phyloP scores from a whole-genome alignment of 441 rosid genomes.

The Pelargonium cotyledonis region DNA sequence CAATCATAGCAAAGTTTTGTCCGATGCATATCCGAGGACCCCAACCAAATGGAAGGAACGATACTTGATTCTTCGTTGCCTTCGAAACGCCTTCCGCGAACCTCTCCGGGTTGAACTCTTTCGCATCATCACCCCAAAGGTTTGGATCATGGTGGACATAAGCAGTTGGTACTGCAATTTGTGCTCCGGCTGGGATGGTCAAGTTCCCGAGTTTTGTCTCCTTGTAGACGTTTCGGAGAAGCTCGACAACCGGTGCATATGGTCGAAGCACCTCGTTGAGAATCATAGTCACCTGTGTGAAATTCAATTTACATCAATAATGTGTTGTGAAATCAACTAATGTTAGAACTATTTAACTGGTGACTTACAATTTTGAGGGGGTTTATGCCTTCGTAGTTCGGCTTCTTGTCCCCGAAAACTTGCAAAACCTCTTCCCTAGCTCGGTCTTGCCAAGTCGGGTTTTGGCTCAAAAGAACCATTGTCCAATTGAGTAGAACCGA shows the following conservation, averaged over 20 bases:
- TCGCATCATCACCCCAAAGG: conserved; percentile 40
- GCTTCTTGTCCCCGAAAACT: conserved; percentile 24
- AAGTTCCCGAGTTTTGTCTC: conserved; percentile 33
- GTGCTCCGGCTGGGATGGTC: conserved; percentile 27
- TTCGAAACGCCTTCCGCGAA: conserved; percentile 42
- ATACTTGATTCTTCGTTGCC: conserved; percentile 34
- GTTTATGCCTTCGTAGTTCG: conserved; percentile 17
- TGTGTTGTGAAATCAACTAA: too few relatives aligned
- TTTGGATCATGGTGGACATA: conserved; percentile 36
- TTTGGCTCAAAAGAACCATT: conserved; percentile 28
- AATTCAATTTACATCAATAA: too few relatives aligned
- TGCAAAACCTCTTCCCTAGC: conserved; percentile 41
- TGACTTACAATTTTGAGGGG: conserved; percentile 17
- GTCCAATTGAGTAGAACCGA: conserved; percentile 36
- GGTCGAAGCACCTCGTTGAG: conserved; percentile 38
- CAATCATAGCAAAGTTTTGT: conserved; percentile 32
- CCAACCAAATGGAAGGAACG: conserved; percentile 38
- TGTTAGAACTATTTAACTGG: neutral
- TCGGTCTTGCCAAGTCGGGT: conserved; percentile 36
- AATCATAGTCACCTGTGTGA: conserved; percentile 21
- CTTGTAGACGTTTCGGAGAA: conserved; percentile 21
- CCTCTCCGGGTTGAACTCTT: conserved; percentile 43
- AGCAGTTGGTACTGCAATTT: conserved; percentile 24
- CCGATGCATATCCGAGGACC: conserved; percentile 51
- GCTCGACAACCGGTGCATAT: conserved; percentile 23